Evolutionary conservation across 345 rosid species (phyloP), one percentile per base, ranked within the genome.

Genomic region (Diplotaxis tenuifolia): DNA sequence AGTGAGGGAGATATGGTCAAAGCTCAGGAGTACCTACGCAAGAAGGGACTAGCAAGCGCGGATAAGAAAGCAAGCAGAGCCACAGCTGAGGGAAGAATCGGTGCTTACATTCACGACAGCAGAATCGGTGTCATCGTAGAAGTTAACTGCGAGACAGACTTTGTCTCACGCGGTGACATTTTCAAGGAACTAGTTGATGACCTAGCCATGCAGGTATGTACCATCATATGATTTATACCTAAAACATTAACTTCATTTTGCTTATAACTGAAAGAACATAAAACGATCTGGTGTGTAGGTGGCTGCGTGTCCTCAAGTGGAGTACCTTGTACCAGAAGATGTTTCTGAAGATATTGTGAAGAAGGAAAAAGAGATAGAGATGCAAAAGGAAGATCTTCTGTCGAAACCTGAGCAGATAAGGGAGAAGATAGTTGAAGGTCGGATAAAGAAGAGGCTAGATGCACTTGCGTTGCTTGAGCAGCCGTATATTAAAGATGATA

Each of bases 101-200:
- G 97, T 72, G 82, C 96, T 65, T 95, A 95, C 82, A 87, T 95
- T 70, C 99, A 95, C 49, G 99, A 89, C 80, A 81, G 92, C 86
- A 88, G 99, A 82, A 91, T 95, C 0, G 99, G 99, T 61, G 87
- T 95, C 77, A 89, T 89, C 59, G 77, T 91, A 55, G 99, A 95
- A 82, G 97, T 91, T 61, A 95, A 89, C 58, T 95, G 97, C 28
- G 99, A 95, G 78, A 95, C 99, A 0, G 99, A 94, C 77, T 94
- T 94, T 28, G 98, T 91, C 76, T 94, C 98, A 5, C 88, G 96
- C 0, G 98, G 98, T 0, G 93, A 94, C 57, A 94, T 89, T 55
- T 91, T 94, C 82, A 94, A 91, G 89, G 97, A 87, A 68, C 83
- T 95, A 57, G 96, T 88, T 36, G 97, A 91, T 57, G 97, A 95